Conservation (phyloP, 1,284 basidiomycete species). For the Tilletia horrida region DNA sequence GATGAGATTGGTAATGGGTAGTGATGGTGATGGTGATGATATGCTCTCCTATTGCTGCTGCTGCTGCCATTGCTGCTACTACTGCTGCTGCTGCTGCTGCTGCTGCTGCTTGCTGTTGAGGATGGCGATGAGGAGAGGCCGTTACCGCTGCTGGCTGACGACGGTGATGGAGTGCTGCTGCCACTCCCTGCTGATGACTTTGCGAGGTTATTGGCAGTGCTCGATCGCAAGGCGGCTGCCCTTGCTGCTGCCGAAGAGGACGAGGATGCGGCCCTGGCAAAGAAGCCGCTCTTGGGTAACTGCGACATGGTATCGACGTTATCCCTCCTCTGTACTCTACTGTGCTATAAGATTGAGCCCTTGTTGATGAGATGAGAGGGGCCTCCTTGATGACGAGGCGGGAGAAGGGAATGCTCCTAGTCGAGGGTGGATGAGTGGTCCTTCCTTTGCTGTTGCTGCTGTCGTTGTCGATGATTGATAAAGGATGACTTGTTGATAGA, state of each 20-base stretch:
- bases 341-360: no score
- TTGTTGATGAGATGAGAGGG: no score
- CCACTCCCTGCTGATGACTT: no score
- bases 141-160: not conserved
- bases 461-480: no score
- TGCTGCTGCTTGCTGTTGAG: not conserved
- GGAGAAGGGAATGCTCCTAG: no score
- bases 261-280: constrained; percentile 33
- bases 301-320: constrained; percentile 35
- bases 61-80: not conserved
- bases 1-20: not conserved
- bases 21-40: not conserved
- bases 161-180: not conserved
- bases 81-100: not conserved
- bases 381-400: no score
- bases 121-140: not conserved
- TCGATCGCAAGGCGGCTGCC: constrained; percentile 26
- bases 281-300: constrained; percentile 35
- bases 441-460: no score
- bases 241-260: constrained; percentile 25
- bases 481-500: no score
- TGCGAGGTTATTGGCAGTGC: no score
- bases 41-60: not conserved
- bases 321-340: no score
- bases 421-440: no score